These are phyloP conservation scores for Themeda triandra DNA, from an alignment of 176 grass and related monocot species.

Conservation along the genomic window DNA sequence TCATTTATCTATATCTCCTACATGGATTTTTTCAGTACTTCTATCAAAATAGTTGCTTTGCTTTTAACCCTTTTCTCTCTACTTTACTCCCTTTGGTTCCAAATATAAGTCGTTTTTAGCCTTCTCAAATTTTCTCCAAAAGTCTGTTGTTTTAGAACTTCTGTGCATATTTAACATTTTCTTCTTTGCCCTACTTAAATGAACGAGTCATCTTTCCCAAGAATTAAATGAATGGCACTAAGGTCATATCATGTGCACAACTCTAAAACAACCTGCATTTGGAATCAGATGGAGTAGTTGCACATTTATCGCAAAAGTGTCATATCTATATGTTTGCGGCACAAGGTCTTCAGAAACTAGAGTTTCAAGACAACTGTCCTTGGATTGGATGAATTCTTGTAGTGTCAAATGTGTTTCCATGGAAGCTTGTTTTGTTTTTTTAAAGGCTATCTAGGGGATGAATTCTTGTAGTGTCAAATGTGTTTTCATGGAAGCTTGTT, in stretches of 20 bases:
- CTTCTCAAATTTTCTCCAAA: background rate
- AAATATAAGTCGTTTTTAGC: background rate
- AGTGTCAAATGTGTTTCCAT: background rate
- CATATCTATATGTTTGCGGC: background rate
- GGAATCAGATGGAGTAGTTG: background rate
- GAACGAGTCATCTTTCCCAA: background rate
- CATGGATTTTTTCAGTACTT: background rate
- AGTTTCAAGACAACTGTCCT: background rate
- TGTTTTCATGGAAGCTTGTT: background rate
- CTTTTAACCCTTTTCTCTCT: background rate
- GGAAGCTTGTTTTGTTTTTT: background rate
- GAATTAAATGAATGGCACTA: background rate
- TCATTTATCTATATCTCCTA: background rate
- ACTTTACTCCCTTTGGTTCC: background rate
- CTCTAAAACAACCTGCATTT: background rate
- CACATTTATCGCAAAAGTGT: background rate
- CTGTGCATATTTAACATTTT: background rate
- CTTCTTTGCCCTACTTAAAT: background rate
- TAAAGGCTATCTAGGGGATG: background rate
- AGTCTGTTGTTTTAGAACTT: background rate
- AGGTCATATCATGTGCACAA: background rate
- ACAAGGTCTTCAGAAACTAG: background rate
- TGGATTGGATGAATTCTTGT: background rate
- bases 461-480: background rate
- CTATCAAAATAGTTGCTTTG: background rate